phyloP scores from a whole-genome alignment of 768 basidiomycete genomes.

The Chiua virens region DNA sequence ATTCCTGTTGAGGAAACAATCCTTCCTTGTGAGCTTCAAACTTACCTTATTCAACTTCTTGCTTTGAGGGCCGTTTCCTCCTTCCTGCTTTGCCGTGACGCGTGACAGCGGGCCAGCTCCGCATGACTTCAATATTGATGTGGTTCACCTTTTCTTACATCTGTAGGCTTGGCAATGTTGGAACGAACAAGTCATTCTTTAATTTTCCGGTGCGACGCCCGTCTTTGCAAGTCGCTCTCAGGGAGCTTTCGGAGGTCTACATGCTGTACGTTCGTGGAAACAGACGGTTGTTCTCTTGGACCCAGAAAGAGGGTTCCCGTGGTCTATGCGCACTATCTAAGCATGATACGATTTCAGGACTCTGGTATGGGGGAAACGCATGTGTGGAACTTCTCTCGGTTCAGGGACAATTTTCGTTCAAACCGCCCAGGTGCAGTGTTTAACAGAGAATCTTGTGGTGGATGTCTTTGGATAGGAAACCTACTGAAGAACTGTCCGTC shows the following conservation, averaged over 20 bases:
- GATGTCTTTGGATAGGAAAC: too few relatives aligned
- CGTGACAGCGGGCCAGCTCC: background rate
- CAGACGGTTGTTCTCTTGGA: conserved; percentile 4
- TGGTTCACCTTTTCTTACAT: conserved; percentile 9
- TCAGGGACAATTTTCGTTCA: background rate
- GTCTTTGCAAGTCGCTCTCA: background rate
- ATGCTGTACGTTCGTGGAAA: too few relatives aligned
- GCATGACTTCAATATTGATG: too few relatives aligned
- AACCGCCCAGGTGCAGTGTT: conserved; percentile 1
- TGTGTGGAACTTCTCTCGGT: too few relatives aligned
- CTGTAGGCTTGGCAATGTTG: conserved; percentile 13
- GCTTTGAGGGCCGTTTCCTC: conserved; percentile 11
- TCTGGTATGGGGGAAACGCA: too few relatives aligned
- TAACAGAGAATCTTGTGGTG: background rate
- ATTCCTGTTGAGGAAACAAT: background rate
- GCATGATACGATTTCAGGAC: background rate
- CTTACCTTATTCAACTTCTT: conserved; percentile 12
- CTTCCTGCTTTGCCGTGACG: too few relatives aligned
- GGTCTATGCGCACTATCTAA: background rate
- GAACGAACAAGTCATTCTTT: conserved; percentile 29
- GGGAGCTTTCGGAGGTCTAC: background rate
- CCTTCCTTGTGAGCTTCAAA: background rate
- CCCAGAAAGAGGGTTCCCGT: conserved; percentile 9
- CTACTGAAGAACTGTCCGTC: too few relatives aligned
- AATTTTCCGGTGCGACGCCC: conserved; percentile 12